A percentile compares a stretch with the other conserved stretches of the same genome.
phyloP scores from a whole-genome alignment of 2,329 filamentous ascomycete genomes.

The Clathrospora elynae region DNA sequence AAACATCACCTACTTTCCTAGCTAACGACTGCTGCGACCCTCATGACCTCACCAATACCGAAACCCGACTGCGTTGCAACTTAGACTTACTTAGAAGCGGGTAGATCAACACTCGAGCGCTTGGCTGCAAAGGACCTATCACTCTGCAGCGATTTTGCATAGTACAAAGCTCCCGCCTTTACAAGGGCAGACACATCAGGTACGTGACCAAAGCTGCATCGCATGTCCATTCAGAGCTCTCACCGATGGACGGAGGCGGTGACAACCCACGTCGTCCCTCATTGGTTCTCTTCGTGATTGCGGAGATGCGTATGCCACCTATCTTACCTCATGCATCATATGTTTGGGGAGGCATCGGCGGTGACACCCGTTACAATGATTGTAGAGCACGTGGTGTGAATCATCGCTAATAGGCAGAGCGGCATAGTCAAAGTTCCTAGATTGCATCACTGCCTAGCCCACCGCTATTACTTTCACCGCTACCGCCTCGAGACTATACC shows the following conservation, averaged over 20 bases:
- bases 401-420: conserved; percentile 5
- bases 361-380: conserved; percentile 3
- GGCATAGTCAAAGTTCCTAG: not conserved
- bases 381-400: conserved; percentile 2
- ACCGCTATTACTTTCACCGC: not conserved
- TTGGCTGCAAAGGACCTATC: not conserved
- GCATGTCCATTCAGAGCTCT: conserved; percentile 3
- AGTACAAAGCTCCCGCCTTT: not conserved
- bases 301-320: not conserved
- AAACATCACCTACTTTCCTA: not conserved
- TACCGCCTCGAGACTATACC: conserved; percentile 3
- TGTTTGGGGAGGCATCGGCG: conserved; percentile 2
- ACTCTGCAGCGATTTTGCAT: not conserved
- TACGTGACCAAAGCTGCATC: conserved; percentile 15
- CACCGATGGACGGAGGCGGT: conserved; percentile 15
- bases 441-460: not conserved
- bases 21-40: not conserved
- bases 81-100: not conserved
- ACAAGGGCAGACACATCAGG: conserved; percentile 4
- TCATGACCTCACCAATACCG: not conserved
- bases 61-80: not conserved
- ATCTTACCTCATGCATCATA: conserved; percentile 3
- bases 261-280: conserved; percentile 5
- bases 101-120: not conserved
- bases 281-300: conserved; percentile 8